phyloP scores from a whole-genome alignment of 2,329 filamentous ascomycete species.

The Gnomoniopsis smithogilvyi region DNA sequence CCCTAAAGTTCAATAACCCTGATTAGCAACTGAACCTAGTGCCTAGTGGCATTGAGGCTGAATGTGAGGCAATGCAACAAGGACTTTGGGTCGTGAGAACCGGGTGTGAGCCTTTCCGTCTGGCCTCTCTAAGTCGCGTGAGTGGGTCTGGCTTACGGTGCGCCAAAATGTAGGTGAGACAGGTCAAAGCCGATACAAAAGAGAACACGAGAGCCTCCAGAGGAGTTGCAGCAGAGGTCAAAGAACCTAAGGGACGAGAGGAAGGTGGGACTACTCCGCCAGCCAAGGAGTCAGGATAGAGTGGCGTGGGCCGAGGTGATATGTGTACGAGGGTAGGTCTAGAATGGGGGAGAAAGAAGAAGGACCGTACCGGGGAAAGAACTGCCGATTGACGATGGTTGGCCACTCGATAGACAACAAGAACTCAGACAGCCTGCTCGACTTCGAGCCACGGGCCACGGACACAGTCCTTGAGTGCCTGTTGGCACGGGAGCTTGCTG shows the following conservation, averaged over 20 bases:
- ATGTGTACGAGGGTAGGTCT: constrained; percentile 28
- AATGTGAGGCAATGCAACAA: not conserved
- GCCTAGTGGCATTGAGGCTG: constrained; percentile 9
- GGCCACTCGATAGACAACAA: constrained; percentile 10
- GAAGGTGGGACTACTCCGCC: constrained; percentile 3
- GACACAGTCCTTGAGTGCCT: constrained; percentile 12
- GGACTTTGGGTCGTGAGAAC: constrained; percentile 1
- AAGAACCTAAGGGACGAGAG: not conserved
- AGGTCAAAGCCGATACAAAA: not conserved
- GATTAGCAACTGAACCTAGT: constrained; percentile 1
- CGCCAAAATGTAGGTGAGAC: constrained; percentile 10
- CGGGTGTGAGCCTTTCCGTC: not conserved
- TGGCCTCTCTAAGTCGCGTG: not conserved
- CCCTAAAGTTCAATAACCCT: not conserved
- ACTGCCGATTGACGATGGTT: constrained; percentile 14
- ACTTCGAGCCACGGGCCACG: constrained; percentile 8
- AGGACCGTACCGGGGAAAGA: constrained; percentile 12
- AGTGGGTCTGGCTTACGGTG: constrained; percentile 8
- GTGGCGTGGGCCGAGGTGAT: constrained; percentile 21
- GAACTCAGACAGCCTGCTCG: constrained; percentile 10
- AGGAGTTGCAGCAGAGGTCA: not conserved
- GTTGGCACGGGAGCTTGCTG: constrained; percentile 20
- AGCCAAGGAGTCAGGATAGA: constrained; percentile 3
- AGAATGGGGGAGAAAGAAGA: constrained; percentile 14
- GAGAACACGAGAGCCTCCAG: not conserved